These are phyloP conservation scores for Monosporascus sp. DNA, from an alignment of 2,329 filamentous ascomycete species.

Conservation along the genomic window DNA sequence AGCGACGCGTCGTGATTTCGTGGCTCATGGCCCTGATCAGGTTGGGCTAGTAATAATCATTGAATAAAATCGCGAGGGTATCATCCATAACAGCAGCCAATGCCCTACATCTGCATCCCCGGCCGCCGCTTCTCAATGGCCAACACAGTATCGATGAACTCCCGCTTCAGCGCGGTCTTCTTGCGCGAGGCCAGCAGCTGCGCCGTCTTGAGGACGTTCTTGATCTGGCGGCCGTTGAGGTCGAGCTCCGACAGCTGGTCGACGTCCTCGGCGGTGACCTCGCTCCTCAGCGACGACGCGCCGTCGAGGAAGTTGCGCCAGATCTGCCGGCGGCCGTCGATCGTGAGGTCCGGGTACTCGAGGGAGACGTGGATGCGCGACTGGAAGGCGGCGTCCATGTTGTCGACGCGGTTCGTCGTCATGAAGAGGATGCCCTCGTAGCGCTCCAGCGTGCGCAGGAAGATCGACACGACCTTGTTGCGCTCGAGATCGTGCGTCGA, in stretches of 20 bases:
- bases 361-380: conserved; percentile 44
- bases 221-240: conserved; percentile 16
- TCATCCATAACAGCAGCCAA: no score
- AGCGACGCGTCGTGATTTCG: no score
- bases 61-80: no score
- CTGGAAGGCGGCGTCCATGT: conserved; percentile 43
- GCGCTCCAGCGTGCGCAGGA: conserved; percentile 41
- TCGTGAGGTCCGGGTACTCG: conserved; percentile 38
- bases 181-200: no score
- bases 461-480: conserved; percentile 36
- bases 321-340: conserved; percentile 10
- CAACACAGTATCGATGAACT: no score
- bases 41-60: no score
- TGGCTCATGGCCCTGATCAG: no score
- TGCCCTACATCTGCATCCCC: no score
- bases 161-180: no score
- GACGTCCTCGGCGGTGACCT: conserved; percentile 1
- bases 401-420: conserved; percentile 41
- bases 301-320: conserved; percentile 37
- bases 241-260: conserved; percentile 9
- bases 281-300: conserved; percentile 5
- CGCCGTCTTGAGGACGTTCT: conserved; percentile 16
- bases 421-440: conserved; percentile 45
- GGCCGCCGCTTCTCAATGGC: no score
- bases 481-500: conserved; percentile 29